A percentile compares a stretch with the other conserved stretches of the same genome.
These are phyloP conservation scores for Starmera pachycereana DNA, from an alignment of 805 yeast genomes.

Conservation along the genomic window DNA sequence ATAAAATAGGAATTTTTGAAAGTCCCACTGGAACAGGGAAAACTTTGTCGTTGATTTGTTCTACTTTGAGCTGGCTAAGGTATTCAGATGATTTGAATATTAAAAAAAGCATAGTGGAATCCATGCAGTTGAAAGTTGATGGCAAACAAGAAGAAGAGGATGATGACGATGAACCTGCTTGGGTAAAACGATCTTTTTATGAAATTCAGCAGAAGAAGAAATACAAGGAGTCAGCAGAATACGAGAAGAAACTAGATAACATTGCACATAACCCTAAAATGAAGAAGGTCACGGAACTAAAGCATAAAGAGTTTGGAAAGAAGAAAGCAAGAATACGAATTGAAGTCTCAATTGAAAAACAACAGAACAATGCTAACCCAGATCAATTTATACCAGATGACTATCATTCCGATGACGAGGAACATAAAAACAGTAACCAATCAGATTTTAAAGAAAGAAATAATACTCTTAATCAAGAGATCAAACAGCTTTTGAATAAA, in stretches of 20 bases:
- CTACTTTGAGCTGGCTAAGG: constrained; percentile 76
- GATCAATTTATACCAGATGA: constrained; percentile 32
- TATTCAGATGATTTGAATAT: constrained; percentile 27
- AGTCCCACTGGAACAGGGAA: constrained; percentile 96
- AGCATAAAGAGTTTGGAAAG: constrained; percentile 1
- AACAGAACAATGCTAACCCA: constrained; percentile 14
- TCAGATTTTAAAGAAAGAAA: constrained; percentile 17
- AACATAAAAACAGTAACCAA: constrained; percentile 2
- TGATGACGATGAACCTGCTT: constrained; percentile 54
- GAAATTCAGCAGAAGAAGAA: constrained; percentile 17
- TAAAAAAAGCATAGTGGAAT: constrained; percentile 3
- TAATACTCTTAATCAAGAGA: constrained; percentile 32
- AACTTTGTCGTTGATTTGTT: constrained; percentile 78
- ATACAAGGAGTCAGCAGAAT: constrained; percentile 17
- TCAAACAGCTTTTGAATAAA: constrained; percentile 35
- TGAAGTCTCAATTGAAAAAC: constrained; percentile 19
- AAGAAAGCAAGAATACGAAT: constrained; percentile 12
- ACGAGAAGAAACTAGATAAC: constrained; percentile 25
- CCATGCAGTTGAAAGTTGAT: constrained; percentile 1
- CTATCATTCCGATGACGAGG: constrained; percentile 21
- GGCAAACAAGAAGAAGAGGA: constrained; percentile 24
- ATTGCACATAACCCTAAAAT: constrained; percentile 11
- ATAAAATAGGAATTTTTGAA: constrained; percentile 74
- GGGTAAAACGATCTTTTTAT: constrained; percentile 42
- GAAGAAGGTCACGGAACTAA: constrained; percentile 5